Percentiles rank a stretch among this genome's conserved stretches.
phyloP scores from a whole-genome alignment of 768 basidiomycete genomes.

The Boletus rex-veris region DNA sequence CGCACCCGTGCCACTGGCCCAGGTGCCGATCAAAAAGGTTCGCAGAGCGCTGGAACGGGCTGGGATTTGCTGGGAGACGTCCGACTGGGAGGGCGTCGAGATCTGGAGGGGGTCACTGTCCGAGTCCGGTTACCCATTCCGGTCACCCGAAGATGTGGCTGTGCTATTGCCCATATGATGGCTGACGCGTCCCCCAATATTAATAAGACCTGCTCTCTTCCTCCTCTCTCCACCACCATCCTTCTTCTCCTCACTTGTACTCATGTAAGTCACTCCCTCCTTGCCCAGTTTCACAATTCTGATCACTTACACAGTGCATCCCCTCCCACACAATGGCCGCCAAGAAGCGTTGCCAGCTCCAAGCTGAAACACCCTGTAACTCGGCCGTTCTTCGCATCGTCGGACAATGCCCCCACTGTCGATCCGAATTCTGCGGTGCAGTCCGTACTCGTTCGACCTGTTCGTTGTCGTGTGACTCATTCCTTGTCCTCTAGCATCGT shows the following conservation, averaged over 20 bases:
- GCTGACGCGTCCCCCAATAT: slow-evolving; percentile 31
- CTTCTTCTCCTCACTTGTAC: not conserved
- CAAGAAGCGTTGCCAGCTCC: slow-evolving; percentile 86
- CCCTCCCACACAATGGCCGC: slow-evolving; percentile 51
- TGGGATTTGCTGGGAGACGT: slow-evolving; percentile 55
- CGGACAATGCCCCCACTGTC: slow-evolving; percentile 81
- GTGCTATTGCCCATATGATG: slow-evolving; percentile 9
- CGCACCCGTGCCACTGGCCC: slow-evolving; percentile 58
- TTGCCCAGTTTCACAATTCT: not conserved
- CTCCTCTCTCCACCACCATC: not conserved
- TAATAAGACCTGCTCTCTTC: slow-evolving; percentile 22
- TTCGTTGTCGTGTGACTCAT: slow-evolving; percentile 10
- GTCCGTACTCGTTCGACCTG: slow-evolving; percentile 41
- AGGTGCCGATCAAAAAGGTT: slow-evolving; percentile 57
- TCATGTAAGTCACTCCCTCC: not conserved
- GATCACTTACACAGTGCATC: not conserved
- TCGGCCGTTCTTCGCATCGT: slow-evolving; percentile 80
- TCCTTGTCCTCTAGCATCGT: slow-evolving; percentile 57
- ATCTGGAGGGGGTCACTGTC: slow-evolving; percentile 53
- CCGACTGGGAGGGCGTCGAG: slow-evolving; percentile 81
- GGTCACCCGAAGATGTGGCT: slow-evolving; percentile 18
- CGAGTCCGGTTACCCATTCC: not conserved
- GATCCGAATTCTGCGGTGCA: slow-evolving; percentile 69
- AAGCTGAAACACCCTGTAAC: slow-evolving; percentile 53
- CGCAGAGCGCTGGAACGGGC: slow-evolving; percentile 56